These are phyloP conservation scores for Ophiostoma angusticollis DNA, from an alignment of 2,329 filamentous ascomycete genomes.

Conservation along the genomic window DNA sequence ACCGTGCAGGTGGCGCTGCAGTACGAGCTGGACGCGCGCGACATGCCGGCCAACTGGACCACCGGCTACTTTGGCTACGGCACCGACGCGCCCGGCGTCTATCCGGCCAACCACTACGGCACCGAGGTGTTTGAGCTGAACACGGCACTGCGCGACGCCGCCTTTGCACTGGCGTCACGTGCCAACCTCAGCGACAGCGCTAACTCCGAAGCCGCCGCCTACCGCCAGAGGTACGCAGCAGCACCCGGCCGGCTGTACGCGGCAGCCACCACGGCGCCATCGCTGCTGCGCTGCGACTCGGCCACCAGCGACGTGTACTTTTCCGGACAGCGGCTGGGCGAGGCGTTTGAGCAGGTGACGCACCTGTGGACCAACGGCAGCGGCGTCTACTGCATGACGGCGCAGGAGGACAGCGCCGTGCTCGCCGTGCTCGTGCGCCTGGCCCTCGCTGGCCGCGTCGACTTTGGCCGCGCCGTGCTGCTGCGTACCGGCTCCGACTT, in stretches of 20 bases:
- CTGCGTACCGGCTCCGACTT: slow-evolving; percentile 59
- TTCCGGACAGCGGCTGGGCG: slow-evolving; percentile 45
- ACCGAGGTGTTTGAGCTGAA: slow-evolving; percentile 60
- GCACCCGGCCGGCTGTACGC: slow-evolving; percentile 27
- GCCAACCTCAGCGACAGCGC: slow-evolving; percentile 43
- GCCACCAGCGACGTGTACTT: slow-evolving; percentile 64
- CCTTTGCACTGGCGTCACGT: slow-evolving; percentile 35
- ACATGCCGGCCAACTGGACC: slow-evolving; percentile 50
- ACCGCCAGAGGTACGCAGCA: slow-evolving; percentile 26
- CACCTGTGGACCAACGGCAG: slow-evolving; percentile 53
- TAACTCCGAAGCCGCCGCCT: slow-evolving; percentile 28
- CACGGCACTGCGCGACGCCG: slow-evolving; percentile 40
- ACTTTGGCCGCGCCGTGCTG: slow-evolving; percentile 54
- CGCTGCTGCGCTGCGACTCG: slow-evolving; percentile 51
- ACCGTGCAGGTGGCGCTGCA: slow-evolving; percentile 63
- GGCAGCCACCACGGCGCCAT: slow-evolving; percentile 34
- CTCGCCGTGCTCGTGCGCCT: slow-evolving; percentile 52
- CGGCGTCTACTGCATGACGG: slow-evolving; percentile 55
- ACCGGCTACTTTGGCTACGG: slow-evolving; percentile 60
- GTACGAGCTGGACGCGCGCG: slow-evolving; percentile 60
- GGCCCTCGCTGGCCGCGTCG: slow-evolving; percentile 42
- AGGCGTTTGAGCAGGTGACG: slow-evolving; percentile 54
- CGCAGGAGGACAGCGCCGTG: slow-evolving; percentile 60
- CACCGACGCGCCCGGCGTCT: slow-evolving; percentile 37
- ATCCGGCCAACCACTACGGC: slow-evolving; percentile 48